Evolutionary conservation across 352 stramenopile species (phyloP), one percentile per base, ranked within the genome.

Genomic region (Phytophthora litchii): DNA sequence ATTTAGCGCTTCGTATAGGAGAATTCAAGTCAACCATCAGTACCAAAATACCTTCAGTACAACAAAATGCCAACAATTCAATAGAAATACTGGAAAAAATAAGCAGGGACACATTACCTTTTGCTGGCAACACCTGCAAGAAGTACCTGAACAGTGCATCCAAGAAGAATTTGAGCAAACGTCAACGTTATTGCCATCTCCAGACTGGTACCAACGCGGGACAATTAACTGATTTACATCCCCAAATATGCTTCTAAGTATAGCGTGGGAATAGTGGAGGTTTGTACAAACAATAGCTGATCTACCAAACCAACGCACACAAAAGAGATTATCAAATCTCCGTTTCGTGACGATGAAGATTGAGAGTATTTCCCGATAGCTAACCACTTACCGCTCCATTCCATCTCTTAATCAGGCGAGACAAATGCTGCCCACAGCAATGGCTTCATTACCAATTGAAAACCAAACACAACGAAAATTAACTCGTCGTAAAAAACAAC

Each of bases 211-310:
- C 19, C 20, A 48, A 14, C 41, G 29, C 9, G 10, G 13, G 9
- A 48, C 21, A 19, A 48, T 34, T 14, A 13, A n/a, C 20, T 7
- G 41, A 11, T 20, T 48, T 11, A 34, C 21, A 3, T 48, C 35
- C 13, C 21, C 41, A 11, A 32, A 20, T 6, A 21, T 21, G 13
- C n/a, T 13, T 13, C 14, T 34, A 12, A 48, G 19, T 11, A 14
- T 35, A 19, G 14, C 41, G 9, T 35, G 41, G 14, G 21, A 34
- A n/a, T n/a, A 31, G 6, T 32, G 40, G 40, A 31, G 40, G 40
- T 46, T 46, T 46, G 40, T 17, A 27, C 40, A 46, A 27, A n/a
- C n/a, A n/a, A n/a, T n/a, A n/a, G n/a, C 6, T 25, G 40, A 46
- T n/a, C 40, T 46, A 10, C 40, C 19, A 29, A 31, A 27, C 19